phyloP scores from a whole-genome alignment of 2,329 filamentous ascomycete species.

The Cladosporium phlei region DNA sequence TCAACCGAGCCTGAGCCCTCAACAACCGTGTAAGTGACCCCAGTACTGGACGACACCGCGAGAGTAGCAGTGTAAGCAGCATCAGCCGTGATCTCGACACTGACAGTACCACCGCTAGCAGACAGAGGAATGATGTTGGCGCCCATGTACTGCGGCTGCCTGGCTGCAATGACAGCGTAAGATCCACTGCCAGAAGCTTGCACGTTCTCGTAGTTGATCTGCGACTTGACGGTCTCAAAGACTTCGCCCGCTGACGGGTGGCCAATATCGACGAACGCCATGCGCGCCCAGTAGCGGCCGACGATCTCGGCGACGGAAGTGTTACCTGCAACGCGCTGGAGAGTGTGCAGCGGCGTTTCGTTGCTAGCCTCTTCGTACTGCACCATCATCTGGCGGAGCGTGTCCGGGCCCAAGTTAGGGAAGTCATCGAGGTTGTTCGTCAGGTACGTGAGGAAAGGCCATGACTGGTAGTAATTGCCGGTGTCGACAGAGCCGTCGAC shows the following conservation, averaged over 20 bases:
- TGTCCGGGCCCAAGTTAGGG: conserved; percentile 21
- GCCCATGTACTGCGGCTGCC: conserved; percentile 47
- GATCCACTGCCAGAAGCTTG: conserved; percentile 33
- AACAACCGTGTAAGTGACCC: conserved; percentile 17
- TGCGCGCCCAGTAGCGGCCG: conserved; percentile 49
- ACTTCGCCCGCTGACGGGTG: conserved; percentile 38
- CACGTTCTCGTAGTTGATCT: conserved; percentile 42
- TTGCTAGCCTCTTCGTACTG: conserved; percentile 44
- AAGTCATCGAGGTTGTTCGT: conserved; percentile 46
- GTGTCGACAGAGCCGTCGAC: conserved; percentile 38
- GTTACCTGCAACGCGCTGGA: conserved; percentile 37
- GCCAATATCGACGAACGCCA: conserved; percentile 51
- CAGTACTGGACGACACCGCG: conserved; percentile 33
- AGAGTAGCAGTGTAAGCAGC: conserved; percentile 41
- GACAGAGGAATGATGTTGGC: conserved; percentile 47
- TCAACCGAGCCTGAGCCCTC: conserved; percentile 32
- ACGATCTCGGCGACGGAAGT: conserved; percentile 38
- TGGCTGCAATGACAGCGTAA: conserved; percentile 42
- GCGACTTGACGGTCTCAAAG: conserved; percentile 35
- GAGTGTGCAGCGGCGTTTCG: conserved; percentile 47
- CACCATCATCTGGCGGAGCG: conserved; percentile 31
- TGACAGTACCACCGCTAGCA: conserved; percentile 29
- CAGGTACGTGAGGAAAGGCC: conserved; percentile 49
- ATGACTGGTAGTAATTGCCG: conserved; percentile 51
- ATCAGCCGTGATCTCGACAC: conserved; percentile 29